Conservation (phyloP, 805 yeast species). For the Suhomyces vadensis region DNA sequence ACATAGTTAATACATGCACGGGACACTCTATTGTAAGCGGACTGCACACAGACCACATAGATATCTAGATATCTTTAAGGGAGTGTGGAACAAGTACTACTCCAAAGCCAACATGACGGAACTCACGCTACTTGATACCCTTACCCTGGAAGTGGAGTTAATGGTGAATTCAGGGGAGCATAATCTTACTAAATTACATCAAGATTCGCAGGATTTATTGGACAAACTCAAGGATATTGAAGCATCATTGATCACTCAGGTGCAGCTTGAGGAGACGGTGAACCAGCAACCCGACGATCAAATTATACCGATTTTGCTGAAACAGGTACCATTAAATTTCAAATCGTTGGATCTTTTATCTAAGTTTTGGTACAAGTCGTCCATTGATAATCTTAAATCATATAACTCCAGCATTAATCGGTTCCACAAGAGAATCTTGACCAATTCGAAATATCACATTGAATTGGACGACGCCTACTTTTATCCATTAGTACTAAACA, state of each 20-base stretch:
- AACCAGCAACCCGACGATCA: conserved; percentile 4
- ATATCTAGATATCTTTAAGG: conserved; percentile 1
- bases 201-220: conserved; percentile 25
- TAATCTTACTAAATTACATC: conserved; percentile 19
- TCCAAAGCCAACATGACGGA: conserved; percentile 4
- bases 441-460: conserved; percentile 27
- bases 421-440: conserved; percentile 35
- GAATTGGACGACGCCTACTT: conserved; percentile 45
- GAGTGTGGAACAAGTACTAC: neutral
- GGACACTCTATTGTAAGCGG: neutral
- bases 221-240: conserved; percentile 26
- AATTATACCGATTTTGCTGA: neutral
- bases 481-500: conserved; percentile 34
- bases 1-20: no score
- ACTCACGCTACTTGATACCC: conserved; percentile 22
- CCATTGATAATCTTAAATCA: conserved; percentile 33
- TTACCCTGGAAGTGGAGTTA: conserved; percentile 27
- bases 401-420: conserved; percentile 37
- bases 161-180: conserved; percentile 25
- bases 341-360: conserved; percentile 17
- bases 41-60: neutral
- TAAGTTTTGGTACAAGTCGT: conserved; percentile 36
- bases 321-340: neutral
- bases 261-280: conserved; percentile 14
- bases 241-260: conserved; percentile 19